phyloP scores from a whole-genome alignment of 2,329 filamentous ascomycete species.

The Tothia fuscella region DNA sequence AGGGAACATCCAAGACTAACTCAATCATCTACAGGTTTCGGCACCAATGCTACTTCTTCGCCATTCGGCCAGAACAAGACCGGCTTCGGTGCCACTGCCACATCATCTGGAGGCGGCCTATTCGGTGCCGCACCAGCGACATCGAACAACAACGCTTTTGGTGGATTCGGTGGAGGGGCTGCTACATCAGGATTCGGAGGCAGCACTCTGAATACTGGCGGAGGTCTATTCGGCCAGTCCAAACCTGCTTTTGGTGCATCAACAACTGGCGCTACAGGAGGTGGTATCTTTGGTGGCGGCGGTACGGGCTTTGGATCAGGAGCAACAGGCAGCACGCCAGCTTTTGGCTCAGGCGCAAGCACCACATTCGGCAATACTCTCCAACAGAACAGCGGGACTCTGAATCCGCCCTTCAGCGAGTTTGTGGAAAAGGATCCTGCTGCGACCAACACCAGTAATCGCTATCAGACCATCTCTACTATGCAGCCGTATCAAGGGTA shows the following conservation, averaged over 20 bases:
- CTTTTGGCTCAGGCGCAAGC: conserved; percentile 32
- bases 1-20: conserved; percentile 5
- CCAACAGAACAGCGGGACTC: conserved; percentile 54
- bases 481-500: conserved; percentile 76
- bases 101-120: conserved; percentile 16
- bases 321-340: conserved; percentile 23
- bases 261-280: conserved; percentile 19
- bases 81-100: conserved; percentile 11
- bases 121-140: conserved; percentile 17
- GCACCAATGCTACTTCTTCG: conserved; percentile 12
- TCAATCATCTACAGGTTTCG: conserved; percentile 11
- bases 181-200: conserved; percentile 19
- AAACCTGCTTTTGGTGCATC: conserved; percentile 44
- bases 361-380: too few species aligned
- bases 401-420: conserved; percentile 51
- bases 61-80: conserved; percentile 16
- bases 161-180: conserved; percentile 11
- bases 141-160: conserved; percentile 19
- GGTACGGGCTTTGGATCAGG: conserved; percentile 32
- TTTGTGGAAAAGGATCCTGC: conserved; percentile 59
- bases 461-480: conserved; percentile 71
- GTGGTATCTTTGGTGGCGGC: conserved; percentile 25
- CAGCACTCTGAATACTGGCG: conserved; percentile 24
- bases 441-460: conserved; percentile 44
- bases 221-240: conserved; percentile 29